Evolutionary conservation across 805 yeast species (phyloP), one percentile per base, ranked within the genome.

Genomic region (Candida sithepensis): DNA sequence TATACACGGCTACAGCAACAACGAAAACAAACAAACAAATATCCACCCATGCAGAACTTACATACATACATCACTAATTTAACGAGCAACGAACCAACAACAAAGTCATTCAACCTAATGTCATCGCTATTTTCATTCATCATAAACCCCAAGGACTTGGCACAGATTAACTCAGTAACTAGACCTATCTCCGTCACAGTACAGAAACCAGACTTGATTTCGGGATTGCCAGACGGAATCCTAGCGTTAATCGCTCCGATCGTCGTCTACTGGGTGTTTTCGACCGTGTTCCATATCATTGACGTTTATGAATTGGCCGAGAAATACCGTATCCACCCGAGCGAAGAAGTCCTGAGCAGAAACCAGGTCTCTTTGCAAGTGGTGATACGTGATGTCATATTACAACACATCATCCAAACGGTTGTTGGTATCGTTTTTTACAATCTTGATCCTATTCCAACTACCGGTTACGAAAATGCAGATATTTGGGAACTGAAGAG

Each of bases 351-450:
- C 47, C 58, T 73, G 28, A 63, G 77, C 43, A 78, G 94, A 55
- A 94, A 94, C 66, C 87, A 81, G 61, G 97, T 88, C 6, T 61
- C 87, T 0, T 67, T 82, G 46, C 44, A 59, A 4, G 86, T 85
- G 41, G 98, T 94, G 10, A 58, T 94, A 16, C 71, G 78, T 50
- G 97, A 91, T 54, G 99, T 94, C 41, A 58, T 88, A 6, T 56
- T 86, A 28, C 98, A 94, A 71, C 99, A 94, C 64, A 50, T 83
- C 13, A 76, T 92, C 47, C 99, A 94, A 70, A 77, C 94, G 3
- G 53, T 79, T 3, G 83, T 82, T 5, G 99, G 97, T 1, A 59
- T 57, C 28, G 57, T 62, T 0, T 72, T 86, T 37, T 77, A 75
- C 56, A 59, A 65, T 36, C 69, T 82, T 43, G 97, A 92, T 51